Percentiles rank a stretch among this genome's conserved stretches.
These are phyloP conservation scores for Entomortierella chlamydospora DNA, from an alignment of 192 early-diverging fungal species.

Conservation along the genomic window DNA sequence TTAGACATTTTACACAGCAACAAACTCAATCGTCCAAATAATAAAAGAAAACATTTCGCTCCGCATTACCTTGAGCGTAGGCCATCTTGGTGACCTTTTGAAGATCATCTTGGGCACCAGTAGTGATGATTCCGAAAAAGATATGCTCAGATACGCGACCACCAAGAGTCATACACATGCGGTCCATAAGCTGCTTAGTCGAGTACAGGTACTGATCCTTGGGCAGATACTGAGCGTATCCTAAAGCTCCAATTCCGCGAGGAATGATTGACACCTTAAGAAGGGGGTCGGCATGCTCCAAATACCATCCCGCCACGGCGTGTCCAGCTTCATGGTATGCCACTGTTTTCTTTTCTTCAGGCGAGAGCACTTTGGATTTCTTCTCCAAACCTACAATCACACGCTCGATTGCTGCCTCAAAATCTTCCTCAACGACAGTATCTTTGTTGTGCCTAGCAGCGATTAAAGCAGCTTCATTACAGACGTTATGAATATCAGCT, in stretches of 20 bases:
- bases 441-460: conserved; percentile 87
- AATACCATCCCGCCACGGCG: conserved; percentile 98
- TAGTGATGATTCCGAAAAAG: conserved; percentile 95
- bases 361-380: conserved; percentile 93
- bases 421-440: conserved; percentile 86
- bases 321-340: conserved; percentile 99
- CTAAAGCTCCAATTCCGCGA: conserved; percentile 93
- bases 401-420: conserved; percentile 98
- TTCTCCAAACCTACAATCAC: conserved; percentile 99
- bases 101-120: conserved; percentile 96
- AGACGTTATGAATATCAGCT: conserved; percentile 98
- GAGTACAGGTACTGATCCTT: conserved; percentile 98
- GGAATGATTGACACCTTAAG: conserved; percentile 99
- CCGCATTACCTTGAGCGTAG: conserved; percentile 85
- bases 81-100: conserved; percentile 98
- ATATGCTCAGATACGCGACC: conserved; percentile 91
- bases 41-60: not conserved
- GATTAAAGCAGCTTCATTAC: conserved; percentile 99
- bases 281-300: conserved; percentile 95
- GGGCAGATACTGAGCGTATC: conserved; percentile 99
- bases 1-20: not conserved
- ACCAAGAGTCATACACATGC: conserved; percentile 92
- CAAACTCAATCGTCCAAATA: not conserved
- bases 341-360: conserved; percentile 99
- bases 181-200: conserved; percentile 89